Percentiles rank a stretch among this genome's conserved stretches.
phyloP scores from a whole-genome alignment of 495 filamentous ascomycete genomes.

The Penicillium canariense region DNA sequence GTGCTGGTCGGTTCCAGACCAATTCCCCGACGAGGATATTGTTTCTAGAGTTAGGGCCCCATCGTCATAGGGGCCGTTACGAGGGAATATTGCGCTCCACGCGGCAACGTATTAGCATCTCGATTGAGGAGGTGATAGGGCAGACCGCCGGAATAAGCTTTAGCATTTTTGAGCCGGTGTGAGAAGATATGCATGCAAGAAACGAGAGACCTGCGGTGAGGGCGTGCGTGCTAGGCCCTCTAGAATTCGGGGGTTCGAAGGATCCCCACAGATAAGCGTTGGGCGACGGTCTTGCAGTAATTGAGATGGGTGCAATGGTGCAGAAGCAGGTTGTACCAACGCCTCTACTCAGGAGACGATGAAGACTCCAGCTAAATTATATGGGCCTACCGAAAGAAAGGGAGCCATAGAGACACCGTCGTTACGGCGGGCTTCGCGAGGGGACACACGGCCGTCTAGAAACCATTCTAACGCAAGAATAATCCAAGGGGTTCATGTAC shows the following conservation, averaged over 20 bases:
- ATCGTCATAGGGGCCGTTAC: neutral
- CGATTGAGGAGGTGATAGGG: neutral
- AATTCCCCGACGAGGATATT: constrained; percentile 2
- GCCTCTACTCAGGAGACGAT: too few species aligned
- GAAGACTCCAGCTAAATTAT: neutral
- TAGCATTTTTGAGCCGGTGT: neutral
- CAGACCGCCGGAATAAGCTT: neutral
- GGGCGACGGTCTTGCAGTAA: neutral
- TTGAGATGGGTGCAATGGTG: neutral
- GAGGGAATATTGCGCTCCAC: neutral
- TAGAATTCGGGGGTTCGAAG: neutral
- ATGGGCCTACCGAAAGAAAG: neutral
- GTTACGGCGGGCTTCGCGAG: neutral
- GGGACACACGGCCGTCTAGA: neutral
- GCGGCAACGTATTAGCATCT: neutral
- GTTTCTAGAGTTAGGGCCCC: neutral
- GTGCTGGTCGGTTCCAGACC: constrained; percentile 10
- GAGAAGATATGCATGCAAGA: neutral
- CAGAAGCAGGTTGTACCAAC: neutral
- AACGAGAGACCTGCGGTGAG: neutral
- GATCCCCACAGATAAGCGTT: neutral
- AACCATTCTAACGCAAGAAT: neutral
- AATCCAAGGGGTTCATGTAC: neutral
- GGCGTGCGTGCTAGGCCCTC: neutral
- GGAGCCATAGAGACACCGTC: neutral